These are phyloP conservation scores for Kluyveromyces sp. DNA, from an alignment of 1,139 yeast species.

Conservation along the genomic window DNA sequence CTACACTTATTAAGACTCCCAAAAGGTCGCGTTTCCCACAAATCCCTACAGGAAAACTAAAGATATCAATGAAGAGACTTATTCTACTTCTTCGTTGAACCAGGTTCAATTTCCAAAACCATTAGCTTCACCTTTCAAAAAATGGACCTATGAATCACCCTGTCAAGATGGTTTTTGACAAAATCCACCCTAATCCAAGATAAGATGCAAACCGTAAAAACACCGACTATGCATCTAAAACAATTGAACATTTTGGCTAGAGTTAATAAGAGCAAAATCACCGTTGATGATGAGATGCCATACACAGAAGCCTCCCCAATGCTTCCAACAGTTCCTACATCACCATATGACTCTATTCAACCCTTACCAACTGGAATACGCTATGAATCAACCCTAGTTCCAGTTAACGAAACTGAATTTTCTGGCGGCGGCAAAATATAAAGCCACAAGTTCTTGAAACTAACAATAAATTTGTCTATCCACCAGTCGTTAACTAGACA, in stretches of 20 bases:
- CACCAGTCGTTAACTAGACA: slow-evolving; percentile 6
- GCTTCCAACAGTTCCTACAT: slow-evolving; percentile 5
- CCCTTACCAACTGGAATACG: background rate
- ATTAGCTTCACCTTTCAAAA: slow-evolving; percentile 7
- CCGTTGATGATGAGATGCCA: slow-evolving; percentile 4
- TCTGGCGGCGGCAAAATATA: background rate
- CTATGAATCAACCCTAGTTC: background rate
- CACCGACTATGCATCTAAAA: slow-evolving; percentile 22
- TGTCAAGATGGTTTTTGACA: slow-evolving; percentile 28
- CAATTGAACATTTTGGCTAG: slow-evolving; percentile 19
- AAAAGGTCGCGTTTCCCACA: slow-evolving; percentile 8
- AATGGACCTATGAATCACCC: slow-evolving; percentile 28
- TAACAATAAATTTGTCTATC: background rate
- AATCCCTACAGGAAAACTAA: slow-evolving; percentile 5
- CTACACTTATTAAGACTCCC: slow-evolving; percentile 14
- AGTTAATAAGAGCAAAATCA: slow-evolving; percentile 13
- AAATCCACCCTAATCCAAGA: slow-evolving; percentile 23
- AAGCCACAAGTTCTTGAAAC: background rate
- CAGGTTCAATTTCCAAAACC: slow-evolving; percentile 13
- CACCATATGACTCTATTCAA: slow-evolving; percentile 2
- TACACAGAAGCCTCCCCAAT: slow-evolving; percentile 20
- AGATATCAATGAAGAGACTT: slow-evolving; percentile 15
- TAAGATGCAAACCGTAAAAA: slow-evolving; percentile 8
- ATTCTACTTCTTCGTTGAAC: slow-evolving; percentile 20
- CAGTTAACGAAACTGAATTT: background rate